phyloP scores from a whole-genome alignment of 208 protist genomes.

The Trypanosoma lewisi region DNA sequence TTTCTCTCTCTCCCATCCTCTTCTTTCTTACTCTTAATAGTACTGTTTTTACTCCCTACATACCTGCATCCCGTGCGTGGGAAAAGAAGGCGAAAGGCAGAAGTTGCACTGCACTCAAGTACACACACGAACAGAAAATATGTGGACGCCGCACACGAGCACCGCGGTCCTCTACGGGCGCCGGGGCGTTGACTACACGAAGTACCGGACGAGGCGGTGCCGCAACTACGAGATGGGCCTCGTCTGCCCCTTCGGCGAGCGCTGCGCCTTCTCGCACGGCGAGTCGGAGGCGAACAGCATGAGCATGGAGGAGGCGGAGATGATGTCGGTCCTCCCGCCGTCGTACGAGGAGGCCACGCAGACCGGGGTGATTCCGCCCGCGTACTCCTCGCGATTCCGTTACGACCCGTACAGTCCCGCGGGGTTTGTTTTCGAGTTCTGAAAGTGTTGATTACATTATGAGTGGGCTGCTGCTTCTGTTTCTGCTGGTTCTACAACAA shows the following conservation, averaged over 20 bases:
- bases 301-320: constrained; percentile 16
- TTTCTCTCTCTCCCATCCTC: too few relatives aligned
- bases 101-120: too few relatives aligned
- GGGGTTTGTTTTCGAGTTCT: constrained; percentile 52
- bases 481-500: too few relatives aligned
- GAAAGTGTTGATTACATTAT: too few relatives aligned
- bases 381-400: constrained; percentile 82
- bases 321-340: constrained; percentile 54
- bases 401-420: constrained; percentile 82
- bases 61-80: too few relatives aligned
- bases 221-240: constrained; percentile 72
- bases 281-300: constrained; percentile 30
- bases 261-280: constrained; percentile 88
- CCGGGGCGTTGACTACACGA: constrained; percentile 75
- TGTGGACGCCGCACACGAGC: too few relatives aligned
- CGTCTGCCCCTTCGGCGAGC: constrained; percentile 75
- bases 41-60: too few relatives aligned
- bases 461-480: too few relatives aligned
- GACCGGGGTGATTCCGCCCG: constrained; percentile 51
- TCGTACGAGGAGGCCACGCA: constrained; percentile 62
- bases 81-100: too few relatives aligned
- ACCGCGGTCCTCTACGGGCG: constrained; percentile 38
- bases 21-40: too few relatives aligned
- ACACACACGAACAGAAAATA: too few relatives aligned
- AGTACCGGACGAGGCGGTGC: constrained; percentile 88